Evolutionary conservation across 2,329 filamentous ascomycete species (phyloP).

Genomic region (Pseudogymnoascus sp.): DNA sequence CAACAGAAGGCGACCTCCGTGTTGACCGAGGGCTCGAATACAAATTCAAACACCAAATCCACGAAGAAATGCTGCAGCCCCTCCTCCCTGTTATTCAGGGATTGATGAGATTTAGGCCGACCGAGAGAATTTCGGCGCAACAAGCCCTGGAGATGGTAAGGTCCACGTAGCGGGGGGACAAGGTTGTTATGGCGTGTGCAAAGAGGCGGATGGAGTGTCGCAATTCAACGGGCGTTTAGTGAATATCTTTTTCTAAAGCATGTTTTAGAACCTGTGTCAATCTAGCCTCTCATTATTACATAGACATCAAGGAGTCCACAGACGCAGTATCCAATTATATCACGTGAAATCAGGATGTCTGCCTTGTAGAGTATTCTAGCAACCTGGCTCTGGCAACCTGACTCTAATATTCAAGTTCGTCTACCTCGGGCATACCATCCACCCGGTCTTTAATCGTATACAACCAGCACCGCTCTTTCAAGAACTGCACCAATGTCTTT

Average conservation of each 20-base stretch:
- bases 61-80: neutral
- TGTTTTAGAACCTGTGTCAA: neutral
- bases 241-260: neutral
- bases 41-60: slow-evolving; percentile 7
- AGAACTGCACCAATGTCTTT: neutral
- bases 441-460: neutral
- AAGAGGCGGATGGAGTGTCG: neutral
- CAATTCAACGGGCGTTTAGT: too few relatives aligned
- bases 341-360: neutral
- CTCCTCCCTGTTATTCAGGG: slow-evolving; percentile 7
- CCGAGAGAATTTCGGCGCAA: slow-evolving; percentile 1
- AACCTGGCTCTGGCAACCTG: neutral
- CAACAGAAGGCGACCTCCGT: neutral
- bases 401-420: neutral
- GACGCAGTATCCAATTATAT: neutral
- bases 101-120: neutral
- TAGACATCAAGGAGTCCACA: neutral
- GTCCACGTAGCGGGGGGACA: neutral
- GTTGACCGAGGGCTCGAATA: neutral
- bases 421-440: neutral
- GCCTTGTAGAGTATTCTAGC: neutral
- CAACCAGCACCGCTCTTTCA: neutral
- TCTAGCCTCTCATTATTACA: neutral
- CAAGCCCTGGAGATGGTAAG: neutral
- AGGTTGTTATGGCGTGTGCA: neutral